A percentile compares a stretch with the other conserved stretches of the same genome.
phyloP scores from a whole-genome alignment of 257 asterid genomes.

The Sherardia arvensis region DNA sequence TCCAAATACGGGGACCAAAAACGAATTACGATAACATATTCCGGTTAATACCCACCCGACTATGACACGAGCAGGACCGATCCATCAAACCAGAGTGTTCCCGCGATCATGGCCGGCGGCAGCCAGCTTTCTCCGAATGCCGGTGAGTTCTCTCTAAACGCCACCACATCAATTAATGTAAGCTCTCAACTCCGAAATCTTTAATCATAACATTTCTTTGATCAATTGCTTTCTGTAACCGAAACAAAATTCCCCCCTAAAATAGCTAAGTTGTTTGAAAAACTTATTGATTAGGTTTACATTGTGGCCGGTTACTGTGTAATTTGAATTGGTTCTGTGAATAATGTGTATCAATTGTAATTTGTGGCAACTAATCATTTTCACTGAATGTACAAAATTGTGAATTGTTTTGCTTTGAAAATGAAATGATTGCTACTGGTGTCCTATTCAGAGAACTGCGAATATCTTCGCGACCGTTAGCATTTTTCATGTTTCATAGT shows the following conservation, averaged over 20 bases:
- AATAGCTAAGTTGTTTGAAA: background rate
- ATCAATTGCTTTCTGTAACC: background rate
- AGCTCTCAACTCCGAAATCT: constrained; percentile 13
- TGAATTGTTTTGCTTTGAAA: background rate
- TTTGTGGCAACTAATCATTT: background rate
- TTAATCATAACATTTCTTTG: constrained; percentile 4
- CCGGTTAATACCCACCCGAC: constrained; percentile 23
- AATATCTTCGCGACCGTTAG: background rate
- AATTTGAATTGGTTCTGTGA: background rate
- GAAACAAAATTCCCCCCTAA: background rate
- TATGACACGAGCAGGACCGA: constrained; percentile 30
- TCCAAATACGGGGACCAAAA: background rate
- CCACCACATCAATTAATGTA: constrained; percentile 43
- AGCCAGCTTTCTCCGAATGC: constrained; percentile 39
- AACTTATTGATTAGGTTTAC: background rate
- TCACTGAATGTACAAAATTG: background rate
- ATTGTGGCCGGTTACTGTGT: background rate
- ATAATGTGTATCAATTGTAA: background rate
- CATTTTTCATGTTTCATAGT: background rate
- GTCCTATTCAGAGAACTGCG: background rate
- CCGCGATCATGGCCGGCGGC: constrained; percentile 32
- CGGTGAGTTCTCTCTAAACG: constrained; percentile 26
- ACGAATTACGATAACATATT: background rate
- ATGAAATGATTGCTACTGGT: background rate
- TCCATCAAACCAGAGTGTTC: constrained; percentile 22